Evolutionary conservation across 2,329 filamentous ascomycete genomes (phyloP), one percentile per base, ranked within the genome.

Genomic region (Penicillium sp.): DNA sequence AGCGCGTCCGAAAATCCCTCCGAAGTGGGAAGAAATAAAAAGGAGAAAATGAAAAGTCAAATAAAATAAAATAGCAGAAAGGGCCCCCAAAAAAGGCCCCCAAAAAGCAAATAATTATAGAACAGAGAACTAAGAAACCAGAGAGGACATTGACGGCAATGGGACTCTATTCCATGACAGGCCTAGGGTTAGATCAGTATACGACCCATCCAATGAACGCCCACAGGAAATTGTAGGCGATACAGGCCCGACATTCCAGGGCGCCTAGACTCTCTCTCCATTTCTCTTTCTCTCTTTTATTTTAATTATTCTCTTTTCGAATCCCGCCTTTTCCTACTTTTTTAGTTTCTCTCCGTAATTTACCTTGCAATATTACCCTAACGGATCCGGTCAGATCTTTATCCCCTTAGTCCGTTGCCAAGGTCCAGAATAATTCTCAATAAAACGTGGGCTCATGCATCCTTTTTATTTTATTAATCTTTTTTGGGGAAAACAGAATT

Each of bases 351-450:
- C 31, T 49, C 14, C 16, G 13, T 16, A 24, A 34, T 41, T 16
- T 10, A 22, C 14, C 18, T 18, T 18, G 18, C 18, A 18, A 18
- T 18, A 18, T 18, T 45, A 29, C 47, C 34, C 14, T 43, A 27
- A 27, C 24, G 9, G 49, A 47, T 51, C 49, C 40, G 29, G 62
- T 64, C 52, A 64, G 62, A 64, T 64, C 62, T 62, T 64, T 64
- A 64, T 60, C 62, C 61, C 47, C 53, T 57, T 64, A 64, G 62
- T 60, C 55, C 48, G 50, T 51, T 62, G 60, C 59, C 62, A 64
- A 64, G 59, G 46, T 46, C 13, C 4, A 31, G 29, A 18, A 27
- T 27, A 5, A 27, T 27, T 27, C 27, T 16, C 3, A 24, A 54
- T 14, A 53, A 45, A 48, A 53, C 49, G 51, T 53, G 51, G 46